phyloP scores from a whole-genome alignment of 164 flowering plant species.

The Paratinospora sagittata region DNA sequence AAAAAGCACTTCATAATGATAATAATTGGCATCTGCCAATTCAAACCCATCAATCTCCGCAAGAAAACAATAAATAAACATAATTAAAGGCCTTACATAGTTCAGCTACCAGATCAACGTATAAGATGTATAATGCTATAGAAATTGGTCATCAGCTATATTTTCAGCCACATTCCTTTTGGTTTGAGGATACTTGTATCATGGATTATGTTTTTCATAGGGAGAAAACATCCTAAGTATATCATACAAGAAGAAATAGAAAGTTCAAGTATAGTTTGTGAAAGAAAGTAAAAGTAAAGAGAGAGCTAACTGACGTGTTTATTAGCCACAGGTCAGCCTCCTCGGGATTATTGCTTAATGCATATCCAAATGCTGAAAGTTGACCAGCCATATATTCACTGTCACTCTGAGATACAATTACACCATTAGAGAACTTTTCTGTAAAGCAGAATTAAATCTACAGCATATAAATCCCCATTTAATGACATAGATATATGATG shows the following conservation, averaged over 20 bases:
- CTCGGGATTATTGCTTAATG: slow-evolving; percentile 69
- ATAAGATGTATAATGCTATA: background rate
- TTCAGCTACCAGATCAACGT: background rate
- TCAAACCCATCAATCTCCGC: too few species aligned
- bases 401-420: slow-evolving; percentile 65
- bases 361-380: slow-evolving; percentile 93
- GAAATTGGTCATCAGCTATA: background rate
- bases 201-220: background rate
- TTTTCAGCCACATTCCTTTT: background rate
- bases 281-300: background rate
- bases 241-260: background rate
- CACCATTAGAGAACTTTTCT: background rate
- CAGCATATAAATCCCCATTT: background rate
- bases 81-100: background rate
- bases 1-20: background rate
- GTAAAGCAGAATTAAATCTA: background rate
- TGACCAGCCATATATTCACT: slow-evolving; percentile 99
- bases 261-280: background rate
- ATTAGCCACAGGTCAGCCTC: slow-evolving; percentile 95
- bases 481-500: background rate
- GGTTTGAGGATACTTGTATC: background rate
- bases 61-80: background rate
- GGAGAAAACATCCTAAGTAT: background rate
- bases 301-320: slow-evolving; percentile 57
- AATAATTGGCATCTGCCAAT: too few species aligned